Conservation (phyloP, 768 basidiomycete genomes). For the Boletus patriciae region DNA sequence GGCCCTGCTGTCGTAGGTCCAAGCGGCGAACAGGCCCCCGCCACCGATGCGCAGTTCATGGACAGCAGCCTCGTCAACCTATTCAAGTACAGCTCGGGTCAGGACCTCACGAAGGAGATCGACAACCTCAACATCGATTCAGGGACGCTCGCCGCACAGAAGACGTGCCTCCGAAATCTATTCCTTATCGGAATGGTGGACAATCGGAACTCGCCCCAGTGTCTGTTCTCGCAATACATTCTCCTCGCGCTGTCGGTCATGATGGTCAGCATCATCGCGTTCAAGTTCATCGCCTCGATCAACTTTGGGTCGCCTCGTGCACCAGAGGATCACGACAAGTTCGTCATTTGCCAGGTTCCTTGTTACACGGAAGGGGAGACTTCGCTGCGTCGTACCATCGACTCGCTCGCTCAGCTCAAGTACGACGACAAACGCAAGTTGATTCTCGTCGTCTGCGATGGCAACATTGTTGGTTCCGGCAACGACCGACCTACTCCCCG, state of each 20-base stretch:
- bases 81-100: conserved; percentile 74
- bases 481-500: conserved; percentile 96
- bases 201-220: conserved; percentile 88
- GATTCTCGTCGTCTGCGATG: conserved; percentile 40
- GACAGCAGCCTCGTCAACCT: conserved; percentile 61
- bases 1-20: conserved; percentile 60
- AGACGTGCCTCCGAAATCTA: conserved; percentile 87
- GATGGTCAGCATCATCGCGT: conserved; percentile 94
- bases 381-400: conserved; percentile 85
- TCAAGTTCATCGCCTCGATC: conserved; percentile 93
- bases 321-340: conserved; percentile 95
- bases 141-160: conserved; percentile 66
- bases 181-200: conserved; percentile 92
- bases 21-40: conserved; percentile 43
- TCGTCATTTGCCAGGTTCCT: conserved; percentile 96
- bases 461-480: conserved; percentile 96
- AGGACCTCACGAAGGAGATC: conserved; percentile 78
- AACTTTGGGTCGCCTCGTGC: conserved; percentile 78
- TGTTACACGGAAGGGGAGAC: conserved; percentile 96
- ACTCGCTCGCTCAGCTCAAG: conserved; percentile 89
- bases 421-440: conserved; percentile 99
- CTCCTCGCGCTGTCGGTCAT: conserved; percentile 83
- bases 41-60: conserved; percentile 66
- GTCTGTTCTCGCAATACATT: conserved; percentile 88
- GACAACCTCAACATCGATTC: conserved; percentile 60